Evolutionary conservation across 192 early-diverging fungal genomes (phyloP).

Genomic region (Kappamyces sp.): DNA sequence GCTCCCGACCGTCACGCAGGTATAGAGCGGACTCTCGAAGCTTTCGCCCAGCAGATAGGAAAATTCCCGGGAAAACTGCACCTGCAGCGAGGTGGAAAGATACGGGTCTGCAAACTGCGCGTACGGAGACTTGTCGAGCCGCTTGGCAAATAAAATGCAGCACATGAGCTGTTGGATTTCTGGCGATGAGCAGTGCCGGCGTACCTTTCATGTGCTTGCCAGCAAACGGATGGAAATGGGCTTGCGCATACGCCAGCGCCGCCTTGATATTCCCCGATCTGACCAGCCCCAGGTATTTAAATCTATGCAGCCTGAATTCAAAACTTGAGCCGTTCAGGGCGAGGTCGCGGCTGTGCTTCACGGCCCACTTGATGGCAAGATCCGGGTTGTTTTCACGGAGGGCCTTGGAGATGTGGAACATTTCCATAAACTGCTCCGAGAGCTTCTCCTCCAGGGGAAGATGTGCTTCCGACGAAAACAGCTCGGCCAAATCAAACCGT

Average conservation of each 20-base stretch:
- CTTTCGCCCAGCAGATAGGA: constrained; percentile 67
- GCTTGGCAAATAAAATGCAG: constrained; percentile 36
- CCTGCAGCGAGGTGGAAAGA: constrained; percentile 52
- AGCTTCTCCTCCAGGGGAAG: constrained; percentile 28
- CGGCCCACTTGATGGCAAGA: constrained; percentile 74
- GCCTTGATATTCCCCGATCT: constrained; percentile 31
- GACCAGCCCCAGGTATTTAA: constrained; percentile 73
- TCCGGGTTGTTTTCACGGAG: constrained; percentile 54
- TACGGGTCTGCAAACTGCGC: constrained; percentile 50
- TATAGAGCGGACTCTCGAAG: constrained; percentile 67
- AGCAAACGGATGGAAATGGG: constrained; percentile 62
- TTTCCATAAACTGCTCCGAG: constrained; percentile 66
- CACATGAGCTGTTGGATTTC: constrained; percentile 54
- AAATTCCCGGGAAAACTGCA: constrained; percentile 71
- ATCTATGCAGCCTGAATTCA: constrained; percentile 83
- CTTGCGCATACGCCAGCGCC: constrained; percentile 71
- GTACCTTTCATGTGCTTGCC: constrained; percentile 59
- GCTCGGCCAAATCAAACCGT: constrained; percentile 70
- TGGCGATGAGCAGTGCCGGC: constrained; percentile 14
- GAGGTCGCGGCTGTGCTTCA: constrained; percentile 47
- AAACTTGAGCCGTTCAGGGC: constrained; percentile 51
- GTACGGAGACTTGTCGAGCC: constrained; percentile 47
- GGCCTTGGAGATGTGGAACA: constrained; percentile 69
- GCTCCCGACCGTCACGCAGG: constrained; percentile 64
- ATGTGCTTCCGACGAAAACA: constrained; percentile 46